phyloP scores from a whole-genome alignment of 495 filamentous ascomycete genomes.

The Aspergillus steynii region DNA sequence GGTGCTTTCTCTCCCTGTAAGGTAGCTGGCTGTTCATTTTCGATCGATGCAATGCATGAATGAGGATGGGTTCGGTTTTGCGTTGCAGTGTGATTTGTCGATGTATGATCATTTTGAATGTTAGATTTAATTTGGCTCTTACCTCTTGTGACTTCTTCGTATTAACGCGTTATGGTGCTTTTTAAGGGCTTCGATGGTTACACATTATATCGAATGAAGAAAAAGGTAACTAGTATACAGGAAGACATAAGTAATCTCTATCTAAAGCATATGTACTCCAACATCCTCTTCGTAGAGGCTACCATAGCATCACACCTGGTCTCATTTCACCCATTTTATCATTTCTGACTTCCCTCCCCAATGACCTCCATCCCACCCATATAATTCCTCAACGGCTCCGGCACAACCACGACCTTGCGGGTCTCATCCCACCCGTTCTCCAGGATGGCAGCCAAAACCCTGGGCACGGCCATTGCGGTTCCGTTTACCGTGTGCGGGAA shows the following conservation, averaged over 20 bases:
- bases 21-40: background rate
- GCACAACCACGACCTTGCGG: conserved; percentile 64
- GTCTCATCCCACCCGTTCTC: conserved; percentile 87
- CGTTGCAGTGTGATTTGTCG: background rate
- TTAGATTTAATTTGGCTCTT: too few species aligned
- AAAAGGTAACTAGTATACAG: too few species aligned
- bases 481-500: conserved; percentile 92
- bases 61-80: background rate
- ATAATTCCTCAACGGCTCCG: conserved; percentile 73
- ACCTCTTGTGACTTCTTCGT: too few species aligned
- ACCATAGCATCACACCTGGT: too few species aligned
- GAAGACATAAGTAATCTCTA: too few species aligned
- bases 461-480: conserved; percentile 87
- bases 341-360: conserved; percentile 16
- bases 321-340: background rate
- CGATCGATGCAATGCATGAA: background rate
- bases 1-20: background rate
- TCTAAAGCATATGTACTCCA: too few species aligned
- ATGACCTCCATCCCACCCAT: conserved; percentile 78
- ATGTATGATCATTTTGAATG: too few species aligned
- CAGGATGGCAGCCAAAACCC: conserved; percentile 86
- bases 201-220: too few species aligned
- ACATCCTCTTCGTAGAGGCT: too few species aligned
- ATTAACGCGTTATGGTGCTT: too few species aligned
- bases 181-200: too few species aligned